Base-by-base conservation (phyloP, 192 early-diverging fungal genomes). In the Spizellomyces sp. region DNA sequence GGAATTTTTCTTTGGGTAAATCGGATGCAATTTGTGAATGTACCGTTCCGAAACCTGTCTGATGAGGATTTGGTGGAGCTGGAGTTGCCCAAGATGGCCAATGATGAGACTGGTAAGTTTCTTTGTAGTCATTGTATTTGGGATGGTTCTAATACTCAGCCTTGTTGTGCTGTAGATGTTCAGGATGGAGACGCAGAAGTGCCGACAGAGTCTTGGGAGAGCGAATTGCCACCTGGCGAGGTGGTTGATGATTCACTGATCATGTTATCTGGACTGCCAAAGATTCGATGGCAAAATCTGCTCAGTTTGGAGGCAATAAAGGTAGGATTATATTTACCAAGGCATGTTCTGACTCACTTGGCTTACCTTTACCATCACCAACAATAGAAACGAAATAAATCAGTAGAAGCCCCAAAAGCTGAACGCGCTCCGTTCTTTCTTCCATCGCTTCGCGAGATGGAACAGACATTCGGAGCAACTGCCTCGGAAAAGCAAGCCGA, bases 1-100 rank as follows among this genome's bases (percentile, higher is more conserved):
- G 98, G 95, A 9, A 88, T 99, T 55, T 94, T 90, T 69, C 78
- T 98, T 57, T 99, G 98, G 96, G 89, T 90, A 58, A 98, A 95
- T 77, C 87, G 89, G 58, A 80, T 90, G 56, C 90, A 93, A 82
- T 96, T 90, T 76, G 65, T 81, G 9, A 89, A 88, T 45, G 79
- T 96, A 19, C 86, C 86, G 5, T 70, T 95, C 67, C 83, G 87
- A 41, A 85, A 82, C 43, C 86, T 97, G 46, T 27, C 74, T 10
- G 84, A 83, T n/a, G 89, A 83, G 48, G 86, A 55, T 42, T 45
- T 41, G 17, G 27, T 61, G 47, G 67, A 66, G 36, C 43, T 76
- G 17, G 56, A 54, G 15, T 22, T 64, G n/a, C 54, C 71, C 68
- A 19, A 54, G 50, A n/a, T 54, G 50, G 67, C 73, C 21, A 61